Percentiles rank a stretch among this genome's conserved stretches.
Evolutionary conservation across 2,329 filamentous ascomycete species (phyloP).

Genomic region (Fusarium piperis): DNA sequence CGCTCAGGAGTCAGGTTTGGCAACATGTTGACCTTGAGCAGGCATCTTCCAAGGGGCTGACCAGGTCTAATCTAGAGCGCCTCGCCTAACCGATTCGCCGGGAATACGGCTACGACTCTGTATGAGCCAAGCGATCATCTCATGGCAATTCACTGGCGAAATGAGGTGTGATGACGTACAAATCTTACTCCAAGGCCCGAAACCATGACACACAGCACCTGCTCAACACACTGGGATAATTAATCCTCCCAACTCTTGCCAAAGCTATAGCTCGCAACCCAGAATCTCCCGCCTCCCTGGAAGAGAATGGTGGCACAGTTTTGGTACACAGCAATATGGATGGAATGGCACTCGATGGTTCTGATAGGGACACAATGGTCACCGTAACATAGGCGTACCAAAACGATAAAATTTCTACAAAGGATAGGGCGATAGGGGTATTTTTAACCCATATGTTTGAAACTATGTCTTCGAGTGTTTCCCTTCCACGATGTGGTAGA

Average conservation of each 20-base stretch:
- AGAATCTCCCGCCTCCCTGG: no score
- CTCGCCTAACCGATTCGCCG: background rate
- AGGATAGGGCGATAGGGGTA: accelerated
- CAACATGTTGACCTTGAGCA: background rate
- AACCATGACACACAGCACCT: background rate
- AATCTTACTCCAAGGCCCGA: background rate
- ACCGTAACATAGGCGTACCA: background rate
- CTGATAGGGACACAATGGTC: background rate
- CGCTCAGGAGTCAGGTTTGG: background rate
- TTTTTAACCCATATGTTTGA: background rate
- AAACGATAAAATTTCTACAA: background rate
- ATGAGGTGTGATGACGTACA: background rate
- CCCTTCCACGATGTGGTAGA: background rate
- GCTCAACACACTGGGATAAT: background rate
- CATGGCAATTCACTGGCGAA: background rate
- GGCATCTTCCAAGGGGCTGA: background rate
- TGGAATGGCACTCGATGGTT: background rate
- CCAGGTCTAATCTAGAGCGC: background rate
- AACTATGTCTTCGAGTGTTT: background rate
- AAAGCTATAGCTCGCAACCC: background rate
- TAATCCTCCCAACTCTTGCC: background rate
- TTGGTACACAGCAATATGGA: background rate
- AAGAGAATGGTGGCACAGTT: background rate
- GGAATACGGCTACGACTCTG: background rate
- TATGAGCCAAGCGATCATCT: background rate